Evolutionary conservation across 345 rosid species (phyloP).

Genomic region (Garcia nutans): DNA sequence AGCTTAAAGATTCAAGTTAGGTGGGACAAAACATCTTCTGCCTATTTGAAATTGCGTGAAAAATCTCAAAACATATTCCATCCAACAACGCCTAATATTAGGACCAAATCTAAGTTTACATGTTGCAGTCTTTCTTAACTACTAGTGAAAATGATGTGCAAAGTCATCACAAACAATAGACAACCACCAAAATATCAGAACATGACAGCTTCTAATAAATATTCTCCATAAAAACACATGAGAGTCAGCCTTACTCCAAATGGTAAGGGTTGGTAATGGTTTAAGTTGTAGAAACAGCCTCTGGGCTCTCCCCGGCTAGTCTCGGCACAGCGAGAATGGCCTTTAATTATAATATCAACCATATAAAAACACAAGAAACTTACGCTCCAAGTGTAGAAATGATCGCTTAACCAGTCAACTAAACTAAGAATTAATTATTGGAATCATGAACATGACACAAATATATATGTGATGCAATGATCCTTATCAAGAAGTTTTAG

Average conservation of each 20-base stretch:
- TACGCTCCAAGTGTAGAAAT: background rate
- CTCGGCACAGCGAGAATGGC: no score
- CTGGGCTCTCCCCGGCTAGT: background rate
- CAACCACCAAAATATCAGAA: conserved; percentile 13
- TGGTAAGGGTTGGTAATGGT: background rate
- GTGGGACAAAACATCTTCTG: conserved; percentile 43
- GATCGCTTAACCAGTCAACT: conserved; percentile 17
- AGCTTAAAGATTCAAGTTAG: conserved; percentile 37
- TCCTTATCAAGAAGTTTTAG: conserved; percentile 12
- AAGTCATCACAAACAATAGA: conserved; percentile 23
- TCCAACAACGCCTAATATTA: conserved; percentile 1
- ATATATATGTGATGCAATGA: conserved; percentile 23
- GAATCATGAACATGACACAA: conserved; percentile 25
- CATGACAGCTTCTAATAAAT: conserved; percentile 4
- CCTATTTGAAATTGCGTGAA: conserved; percentile 22
- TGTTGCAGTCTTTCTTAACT: conserved; percentile 19
- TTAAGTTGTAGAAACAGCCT: background rate
- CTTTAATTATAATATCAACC: no score
- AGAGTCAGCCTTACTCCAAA: background rate
- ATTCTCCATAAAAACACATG: background rate
- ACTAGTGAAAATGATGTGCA: conserved; percentile 25
- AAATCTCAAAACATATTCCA: conserved; percentile 12
- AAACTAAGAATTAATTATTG: conserved; percentile 1
- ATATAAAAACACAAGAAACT: conserved; percentile 5
- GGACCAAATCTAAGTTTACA: conserved; percentile 23